These are phyloP conservation scores for Xylariaceae sp. DNA, from an alignment of 2,329 filamentous ascomycete species.

Conservation along the genomic window DNA sequence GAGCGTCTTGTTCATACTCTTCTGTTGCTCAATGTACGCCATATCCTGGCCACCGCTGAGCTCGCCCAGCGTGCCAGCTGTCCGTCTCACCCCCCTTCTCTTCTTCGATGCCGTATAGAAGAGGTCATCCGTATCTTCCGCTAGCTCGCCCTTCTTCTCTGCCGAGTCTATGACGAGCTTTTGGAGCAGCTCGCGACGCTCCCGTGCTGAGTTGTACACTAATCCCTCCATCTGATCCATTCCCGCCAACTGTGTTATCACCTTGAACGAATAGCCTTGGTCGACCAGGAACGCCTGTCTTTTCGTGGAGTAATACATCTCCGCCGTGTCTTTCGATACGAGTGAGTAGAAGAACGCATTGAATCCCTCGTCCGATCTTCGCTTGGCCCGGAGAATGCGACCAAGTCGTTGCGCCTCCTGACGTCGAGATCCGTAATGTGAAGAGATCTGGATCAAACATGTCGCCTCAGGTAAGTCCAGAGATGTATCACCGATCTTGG, in stretches of 20 bases:
- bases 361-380: conserved; percentile 94
- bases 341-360: conserved; percentile 99
- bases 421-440: conserved; percentile 92
- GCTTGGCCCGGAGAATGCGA: conserved; percentile 88
- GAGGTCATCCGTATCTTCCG: conserved; percentile 48
- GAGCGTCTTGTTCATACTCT: conserved; percentile 61
- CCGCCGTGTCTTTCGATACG: conserved; percentile 93
- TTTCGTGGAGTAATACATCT: conserved; percentile 97
- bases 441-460: conserved; percentile 94
- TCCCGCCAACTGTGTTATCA: conserved; percentile 91
- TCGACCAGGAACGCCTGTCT: conserved; percentile 95
- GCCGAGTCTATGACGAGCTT: conserved; percentile 88
- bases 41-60: conserved; percentile 91
- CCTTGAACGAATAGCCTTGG: conserved; percentile 97
- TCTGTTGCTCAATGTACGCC: conserved; percentile 88
- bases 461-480: conserved; percentile 94
- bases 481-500: conserved; percentile 98
- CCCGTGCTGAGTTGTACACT: conserved; percentile 70
- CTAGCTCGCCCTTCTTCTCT: conserved; percentile 55
- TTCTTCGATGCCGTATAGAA: conserved; percentile 33
- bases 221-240: conserved; percentile 79
- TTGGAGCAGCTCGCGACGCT: conserved; percentile 79
- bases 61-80: conserved; percentile 78
- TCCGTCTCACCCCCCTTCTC: conserved; percentile 67
- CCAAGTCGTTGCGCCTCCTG: conserved; percentile 94